Evolutionary conservation across 257 asterid species (phyloP), one percentile per base, ranked within the genome.

Genomic region (Solanum neorickii): DNA sequence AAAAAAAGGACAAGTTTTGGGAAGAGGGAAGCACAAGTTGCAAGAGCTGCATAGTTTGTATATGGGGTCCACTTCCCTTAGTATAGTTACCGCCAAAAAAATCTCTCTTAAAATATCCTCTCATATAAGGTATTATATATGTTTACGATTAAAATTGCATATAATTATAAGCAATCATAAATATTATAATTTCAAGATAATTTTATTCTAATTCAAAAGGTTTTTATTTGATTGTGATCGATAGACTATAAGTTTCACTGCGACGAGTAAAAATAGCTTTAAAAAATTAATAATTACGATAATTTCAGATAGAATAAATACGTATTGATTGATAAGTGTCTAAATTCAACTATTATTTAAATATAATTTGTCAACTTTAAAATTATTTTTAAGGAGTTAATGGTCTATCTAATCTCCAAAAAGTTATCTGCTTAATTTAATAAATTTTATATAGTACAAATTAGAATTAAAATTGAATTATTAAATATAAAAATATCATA

Each of bases 61-160:
- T 3, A 2, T 88, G 89, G 93, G 94, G 18, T 93, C 97, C 94
- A 84, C 94, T 39, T 29, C 44, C 29, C 27, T 66, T 23, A 18
- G 39, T 37, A 80, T 47, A 27, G 66, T 47, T 80, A 89, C 90
- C 92, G 90, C 90, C 78, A 78, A 78, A 39, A 37, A 37, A 88
- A 25, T 82, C 12, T 56, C 85, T n/a, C 16, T 27, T 78, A 72
- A 85, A 65, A 86, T 56, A 59, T 56, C 18, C 49, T 44, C 49
- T 44, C 49, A 44, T 44, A 12, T 12, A 12, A 52, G 9, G 18
- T 52, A 0, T 5, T 13, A 47, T 33, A 49, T 5, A 49, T 1
- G 21, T 16, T 16, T 42, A 0, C 23, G 9, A 52, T 16, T 49
- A 49, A 15, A 49, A 15, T 49, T 49, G 3, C 1, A 52, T 52